Percentiles rank a stretch among this genome's conserved stretches.
Conservation (phyloP, 345 rosid genomes). For the Salix purpurea region DNA sequence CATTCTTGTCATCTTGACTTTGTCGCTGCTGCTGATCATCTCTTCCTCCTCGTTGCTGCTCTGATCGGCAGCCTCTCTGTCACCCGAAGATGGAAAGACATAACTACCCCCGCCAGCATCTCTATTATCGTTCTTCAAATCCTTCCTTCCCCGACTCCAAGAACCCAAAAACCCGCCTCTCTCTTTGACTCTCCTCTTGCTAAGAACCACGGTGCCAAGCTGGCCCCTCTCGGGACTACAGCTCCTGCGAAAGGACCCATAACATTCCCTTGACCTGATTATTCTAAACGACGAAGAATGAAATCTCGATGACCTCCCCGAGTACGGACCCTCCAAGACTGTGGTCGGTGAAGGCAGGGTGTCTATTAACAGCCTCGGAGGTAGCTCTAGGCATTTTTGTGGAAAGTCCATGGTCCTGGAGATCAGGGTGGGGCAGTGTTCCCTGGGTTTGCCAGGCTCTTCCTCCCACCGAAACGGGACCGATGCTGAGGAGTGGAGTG, state of each 20-base stretch:
- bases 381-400: slow-evolving; percentile 48
- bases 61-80: slow-evolving; percentile 19
- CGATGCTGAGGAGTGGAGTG: slow-evolving; percentile 52
- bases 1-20: slow-evolving; percentile 37
- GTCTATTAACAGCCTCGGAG: slow-evolving; percentile 61
- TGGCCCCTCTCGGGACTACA: slow-evolving; percentile 26
- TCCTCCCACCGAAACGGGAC: slow-evolving; percentile 93
- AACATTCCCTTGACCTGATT: slow-evolving; percentile 27
- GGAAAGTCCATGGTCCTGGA: slow-evolving; percentile 20
- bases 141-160: slow-evolving; percentile 32
- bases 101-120: slow-evolving; percentile 48
- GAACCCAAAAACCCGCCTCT: slow-evolving; percentile 38
- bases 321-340: slow-evolving; percentile 39
- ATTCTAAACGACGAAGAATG: slow-evolving; percentile 41
- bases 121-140: slow-evolving; percentile 29
- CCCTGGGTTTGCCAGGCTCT: slow-evolving; percentile 82
- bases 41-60: slow-evolving; percentile 26
- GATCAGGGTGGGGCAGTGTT: slow-evolving; percentile 22
- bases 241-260: slow-evolving; percentile 37
- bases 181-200: slow-evolving; percentile 31
- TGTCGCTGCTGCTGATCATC: slow-evolving; percentile 7
- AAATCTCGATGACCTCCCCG: slow-evolving; percentile 20
- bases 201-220: slow-evolving; percentile 12
- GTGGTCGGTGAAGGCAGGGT: slow-evolving; percentile 43
- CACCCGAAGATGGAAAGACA: slow-evolving; percentile 48